Evolutionary conservation across 164 flowering plant genomes (phyloP), one percentile per base, ranked within the genome.

Genomic region (Nymphaea colorata): DNA sequence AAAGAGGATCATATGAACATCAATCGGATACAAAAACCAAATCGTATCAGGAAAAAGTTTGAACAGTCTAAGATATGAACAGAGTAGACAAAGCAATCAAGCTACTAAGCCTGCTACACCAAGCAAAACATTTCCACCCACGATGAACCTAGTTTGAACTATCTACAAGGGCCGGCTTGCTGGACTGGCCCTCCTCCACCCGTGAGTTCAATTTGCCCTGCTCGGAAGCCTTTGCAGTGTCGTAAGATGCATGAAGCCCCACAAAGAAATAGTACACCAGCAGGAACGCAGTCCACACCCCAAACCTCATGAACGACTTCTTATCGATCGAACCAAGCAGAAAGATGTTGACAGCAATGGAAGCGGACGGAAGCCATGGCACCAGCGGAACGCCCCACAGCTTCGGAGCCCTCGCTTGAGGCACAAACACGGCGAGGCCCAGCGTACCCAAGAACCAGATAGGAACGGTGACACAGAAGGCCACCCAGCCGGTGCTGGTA

Each of bases 361-460:
- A 78, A 1, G 74, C 70, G 0, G 90, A 84, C 6, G 93, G 88
- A 61, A 87, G 63, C 88, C 87, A 87, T 2, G 89, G 88, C 42
- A 85, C 80, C 59, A 82, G 62, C 3, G 89, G 93, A 5, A 74
- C 81, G 2, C 90, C 93, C 93, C 93, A 86, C 41, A 78, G 44
- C 75, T 79, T 82, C 0, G 90, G 87, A 17, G 68, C 41, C 65
- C 78, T 68, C 0, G 86, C 87, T 14, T 81, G 75, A 0, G 81
- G 79, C 41, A 85, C 81, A 6, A 66, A 55, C 44, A 81, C 2
- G 51, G 61, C 5, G 11, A 87, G 57, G 2, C 77, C 83, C 66
- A 81, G 5, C 2, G 89, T 87, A 4, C 75, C 75, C 2, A 82
- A 43, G n/a, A 82, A 67, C 91, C 89, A 86, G 0, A 83, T 45